Evolutionary conservation across 2,329 filamentous ascomycete genomes (phyloP), one percentile per base, ranked within the genome.

Genomic region (Pseudogymnoascus sp.): DNA sequence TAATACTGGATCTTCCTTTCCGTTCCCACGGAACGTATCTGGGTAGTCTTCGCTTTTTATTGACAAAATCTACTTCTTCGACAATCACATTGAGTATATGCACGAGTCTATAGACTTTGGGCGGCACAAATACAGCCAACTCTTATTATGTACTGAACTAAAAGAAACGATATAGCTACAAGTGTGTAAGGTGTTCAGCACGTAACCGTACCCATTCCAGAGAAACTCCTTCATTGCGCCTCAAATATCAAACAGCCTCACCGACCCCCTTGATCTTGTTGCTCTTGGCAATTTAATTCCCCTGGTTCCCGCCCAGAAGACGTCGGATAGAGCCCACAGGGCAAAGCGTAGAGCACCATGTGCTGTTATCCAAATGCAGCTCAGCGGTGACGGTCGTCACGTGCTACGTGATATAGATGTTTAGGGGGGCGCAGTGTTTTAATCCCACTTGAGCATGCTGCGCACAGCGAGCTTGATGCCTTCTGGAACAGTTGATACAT

Each of bases 401-500:
- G 9, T 10, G 39, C 39, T 17, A 13, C 3, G 29, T 29, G 6
- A 9, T 48, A 4, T 41, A 13, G 2, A 48, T 29, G 6, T 15
- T 48, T 3, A 9, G 29, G 21, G 29, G 2, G 29, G 2, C 27
- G n/a, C 15, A 13, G 42, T 15, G 25, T 27, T 27, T 29, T 48
- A 48, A 3, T 55, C 44, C 44, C 27, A 55, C 8, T 33, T 55
- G 25, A 48, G 27, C 9, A 58, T 13, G 55, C 55, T 58, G 15
- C 55, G 29, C 25, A 58, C 55, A 15, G 55, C 55, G 31, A 58
- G 31, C 9, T 58, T 58, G 55, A 58, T 27, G 10, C 35, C 55
- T 3, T 35, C 55, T 38, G 38, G 41, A 9, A 59, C 58, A n/a
- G 4, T 21, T 8, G 21, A 38, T 4, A 68, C 78, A 65, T 81